Conservation (phyloP, 2,329 filamentous ascomycete genomes). For the Talaromyces sp. region DNA sequence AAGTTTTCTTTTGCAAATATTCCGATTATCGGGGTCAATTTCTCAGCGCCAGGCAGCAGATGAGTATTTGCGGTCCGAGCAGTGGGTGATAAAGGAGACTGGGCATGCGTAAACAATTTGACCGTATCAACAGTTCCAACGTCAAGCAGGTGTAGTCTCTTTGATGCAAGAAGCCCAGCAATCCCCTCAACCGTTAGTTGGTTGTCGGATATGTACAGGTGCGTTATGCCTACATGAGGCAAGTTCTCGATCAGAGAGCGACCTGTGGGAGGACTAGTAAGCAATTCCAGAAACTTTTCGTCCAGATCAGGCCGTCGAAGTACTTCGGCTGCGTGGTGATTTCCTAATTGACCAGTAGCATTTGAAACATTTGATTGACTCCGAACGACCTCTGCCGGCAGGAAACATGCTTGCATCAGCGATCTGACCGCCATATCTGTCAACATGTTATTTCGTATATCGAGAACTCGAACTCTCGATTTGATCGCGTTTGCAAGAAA, state of each 20-base stretch:
- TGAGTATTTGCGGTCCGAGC: constrained; percentile 10
- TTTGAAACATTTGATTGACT: constrained; percentile 1
- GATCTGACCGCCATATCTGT: constrained; percentile 51
- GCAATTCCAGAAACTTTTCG: constrained; percentile 43
- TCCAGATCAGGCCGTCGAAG: constrained; percentile 34
- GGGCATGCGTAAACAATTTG: constrained; percentile 19
- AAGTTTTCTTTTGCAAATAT: constrained; percentile 43
- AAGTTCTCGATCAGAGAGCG: constrained; percentile 53
- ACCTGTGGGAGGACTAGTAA: constrained; percentile 47
- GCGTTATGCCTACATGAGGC: constrained; percentile 52
- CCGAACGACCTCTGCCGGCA: constrained; percentile 14
- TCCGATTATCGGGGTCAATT: constrained; percentile 48
- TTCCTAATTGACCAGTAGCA: constrained; percentile 6
- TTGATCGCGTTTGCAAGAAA: constrained; percentile 49
- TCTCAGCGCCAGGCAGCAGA: constrained; percentile 46
- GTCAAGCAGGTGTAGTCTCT: constrained; percentile 51
- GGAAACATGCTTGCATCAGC: constrained; percentile 49
- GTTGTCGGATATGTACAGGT: constrained; percentile 56
- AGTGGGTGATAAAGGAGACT: constrained; percentile 6
- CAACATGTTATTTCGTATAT: constrained; percentile 53
- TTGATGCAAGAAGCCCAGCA: constrained; percentile 47
- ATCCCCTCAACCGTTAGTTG: constrained; percentile 51
- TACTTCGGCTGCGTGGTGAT: background rate
- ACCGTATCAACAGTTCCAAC: constrained; percentile 43
- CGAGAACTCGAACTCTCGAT: constrained; percentile 49